These are phyloP conservation scores for Arabis hirsuta DNA, from an alignment of 345 rosid species.

Conservation along the genomic window DNA sequence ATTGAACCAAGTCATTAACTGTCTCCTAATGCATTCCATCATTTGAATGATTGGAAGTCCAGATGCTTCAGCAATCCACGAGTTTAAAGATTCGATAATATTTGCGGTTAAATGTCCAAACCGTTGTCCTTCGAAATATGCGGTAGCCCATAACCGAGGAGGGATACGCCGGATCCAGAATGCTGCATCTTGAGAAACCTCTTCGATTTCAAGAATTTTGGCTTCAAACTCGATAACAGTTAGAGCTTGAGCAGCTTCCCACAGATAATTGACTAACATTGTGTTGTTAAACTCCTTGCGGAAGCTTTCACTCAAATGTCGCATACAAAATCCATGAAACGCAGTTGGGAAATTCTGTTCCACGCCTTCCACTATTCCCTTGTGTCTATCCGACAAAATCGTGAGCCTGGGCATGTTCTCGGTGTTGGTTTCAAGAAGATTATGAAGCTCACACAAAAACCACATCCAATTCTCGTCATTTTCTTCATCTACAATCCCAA, in stretches of 20 bases:
- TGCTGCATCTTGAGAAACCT: slow-evolving; percentile 90
- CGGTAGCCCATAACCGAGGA: slow-evolving; percentile 95
- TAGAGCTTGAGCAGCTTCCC: slow-evolving; percentile 96
- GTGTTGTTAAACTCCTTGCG: slow-evolving; percentile 94
- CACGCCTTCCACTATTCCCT: slow-evolving; percentile 89
- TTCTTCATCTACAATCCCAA: slow-evolving; percentile 96
- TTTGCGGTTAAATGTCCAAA: slow-evolving; percentile 93
- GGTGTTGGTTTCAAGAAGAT: slow-evolving; percentile 83
- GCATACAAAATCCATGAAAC: slow-evolving; percentile 97
- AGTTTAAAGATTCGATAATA: slow-evolving; percentile 77
- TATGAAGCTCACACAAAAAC: slow-evolving; percentile 96
- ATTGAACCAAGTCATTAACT: slow-evolving; percentile 98
- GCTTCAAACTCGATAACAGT: slow-evolving; percentile 92
- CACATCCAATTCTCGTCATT: slow-evolving; percentile 99
- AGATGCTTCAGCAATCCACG: slow-evolving; percentile 93
- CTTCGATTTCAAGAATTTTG: slow-evolving; percentile 86
- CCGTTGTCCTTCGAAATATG: slow-evolving; percentile 91
- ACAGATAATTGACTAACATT: slow-evolving; percentile 80
- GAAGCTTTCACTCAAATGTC: slow-evolving; percentile 92
- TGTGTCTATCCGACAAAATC: slow-evolving; percentile 89
- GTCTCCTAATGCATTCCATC: slow-evolving; percentile 99
- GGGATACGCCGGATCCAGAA: slow-evolving; percentile 94
- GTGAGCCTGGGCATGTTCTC: slow-evolving; percentile 99
- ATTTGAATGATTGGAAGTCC: slow-evolving; percentile 98
- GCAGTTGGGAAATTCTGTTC: slow-evolving; percentile 95